A percentile compares a stretch with the other conserved stretches of the same genome.
Evolutionary conservation across 1,284 basidiomycete species (phyloP).

Genomic region (Sutorius eximius): DNA sequence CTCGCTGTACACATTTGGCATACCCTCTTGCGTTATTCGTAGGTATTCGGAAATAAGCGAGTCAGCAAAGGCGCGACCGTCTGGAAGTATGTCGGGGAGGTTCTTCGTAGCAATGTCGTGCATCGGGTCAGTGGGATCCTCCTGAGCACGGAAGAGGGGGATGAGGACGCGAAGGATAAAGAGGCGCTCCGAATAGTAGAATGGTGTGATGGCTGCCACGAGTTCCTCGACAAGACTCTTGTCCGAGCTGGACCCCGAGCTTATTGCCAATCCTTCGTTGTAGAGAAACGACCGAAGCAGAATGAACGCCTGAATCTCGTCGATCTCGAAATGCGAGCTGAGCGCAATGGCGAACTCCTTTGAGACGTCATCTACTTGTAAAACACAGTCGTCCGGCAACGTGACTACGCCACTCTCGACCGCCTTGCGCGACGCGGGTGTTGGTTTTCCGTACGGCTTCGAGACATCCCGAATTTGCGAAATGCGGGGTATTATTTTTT

Average conservation of each 20-base stretch:
- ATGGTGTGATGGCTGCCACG: constrained; percentile 70
- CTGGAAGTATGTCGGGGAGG: constrained; percentile 61
- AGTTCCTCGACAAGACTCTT: constrained; percentile 53
- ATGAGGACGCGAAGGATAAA: constrained; percentile 61
- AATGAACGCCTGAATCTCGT: constrained; percentile 72
- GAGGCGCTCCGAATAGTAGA: constrained; percentile 81
- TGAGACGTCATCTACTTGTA: constrained; percentile 64
- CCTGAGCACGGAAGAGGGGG: constrained; percentile 63
- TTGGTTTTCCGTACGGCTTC: constrained; percentile 67
- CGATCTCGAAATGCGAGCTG: constrained; percentile 69
- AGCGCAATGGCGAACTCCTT: constrained; percentile 70
- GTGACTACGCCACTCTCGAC: constrained; percentile 66
- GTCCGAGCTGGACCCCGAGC: constrained; percentile 45
- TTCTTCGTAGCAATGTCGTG: constrained; percentile 54
- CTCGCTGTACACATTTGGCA: constrained; percentile 52
- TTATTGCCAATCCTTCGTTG: constrained; percentile 68
- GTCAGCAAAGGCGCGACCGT: constrained; percentile 57
- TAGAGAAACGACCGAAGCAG: constrained; percentile 77
- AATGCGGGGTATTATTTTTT: constrained; percentile 58
- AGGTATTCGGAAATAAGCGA: constrained; percentile 59
- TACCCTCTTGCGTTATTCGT: constrained; percentile 49
- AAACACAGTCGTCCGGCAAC: constrained; percentile 58
- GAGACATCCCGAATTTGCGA: constrained; percentile 54
- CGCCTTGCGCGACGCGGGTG: constrained; percentile 61
- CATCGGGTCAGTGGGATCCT: constrained; percentile 53